phyloP scores from a whole-genome alignment of 441 rosid species.

The Francoa sonchifolia region DNA sequence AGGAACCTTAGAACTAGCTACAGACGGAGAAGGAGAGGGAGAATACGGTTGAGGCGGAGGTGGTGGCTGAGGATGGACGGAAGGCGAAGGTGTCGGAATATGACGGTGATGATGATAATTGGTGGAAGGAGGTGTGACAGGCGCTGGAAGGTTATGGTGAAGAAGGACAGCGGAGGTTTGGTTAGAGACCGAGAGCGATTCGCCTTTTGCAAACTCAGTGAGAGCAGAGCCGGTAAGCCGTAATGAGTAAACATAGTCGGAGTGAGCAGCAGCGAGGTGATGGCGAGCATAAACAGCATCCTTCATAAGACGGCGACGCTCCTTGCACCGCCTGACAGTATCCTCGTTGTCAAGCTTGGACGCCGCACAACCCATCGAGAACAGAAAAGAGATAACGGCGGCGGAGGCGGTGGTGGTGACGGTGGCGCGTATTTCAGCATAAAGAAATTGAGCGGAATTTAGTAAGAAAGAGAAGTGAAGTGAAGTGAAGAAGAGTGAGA shows the following conservation, averaged over 20 bases:
- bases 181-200: conserved; percentile 59
- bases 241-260: conserved; percentile 79
- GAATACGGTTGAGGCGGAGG: conserved; percentile 30
- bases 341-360: conserved; percentile 90
- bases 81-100: conserved; percentile 38
- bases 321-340: conserved; percentile 77
- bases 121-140: conserved; percentile 3
- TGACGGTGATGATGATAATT: neutral
- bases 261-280: conserved; percentile 75
- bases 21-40: conserved; percentile 33
- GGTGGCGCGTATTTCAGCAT: too few species aligned
- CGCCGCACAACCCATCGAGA: conserved; percentile 69
- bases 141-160: conserved; percentile 20
- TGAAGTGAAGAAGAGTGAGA: too few species aligned
- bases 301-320: conserved; percentile 87
- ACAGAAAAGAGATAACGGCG: neutral
- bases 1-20: conserved; percentile 36
- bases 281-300: conserved; percentile 79
- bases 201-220: conserved; percentile 58
- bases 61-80: conserved; percentile 17
- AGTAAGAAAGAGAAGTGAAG: too few species aligned
- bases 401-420: too few species aligned
- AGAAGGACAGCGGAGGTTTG: conserved; percentile 75
- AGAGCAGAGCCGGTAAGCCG: conserved; percentile 78
- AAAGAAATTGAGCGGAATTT: too few species aligned